phyloP scores from a whole-genome alignment of 257 asterid genomes.

The Solanum tacnaense region DNA sequence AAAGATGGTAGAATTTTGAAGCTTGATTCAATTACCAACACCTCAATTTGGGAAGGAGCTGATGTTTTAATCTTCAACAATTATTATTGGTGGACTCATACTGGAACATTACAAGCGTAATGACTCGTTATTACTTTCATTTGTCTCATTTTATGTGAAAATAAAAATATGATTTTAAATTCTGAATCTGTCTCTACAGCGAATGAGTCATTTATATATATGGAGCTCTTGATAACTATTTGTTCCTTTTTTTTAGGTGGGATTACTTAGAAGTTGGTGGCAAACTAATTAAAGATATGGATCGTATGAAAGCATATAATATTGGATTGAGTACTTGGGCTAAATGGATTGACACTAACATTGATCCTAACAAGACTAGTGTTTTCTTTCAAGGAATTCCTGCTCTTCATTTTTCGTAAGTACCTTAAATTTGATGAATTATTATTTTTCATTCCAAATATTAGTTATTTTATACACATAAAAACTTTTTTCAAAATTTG shows the following conservation, averaged over 20 bases:
- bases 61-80: constrained; percentile 51
- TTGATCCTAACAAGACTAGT: constrained; percentile 29
- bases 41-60: constrained; percentile 23
- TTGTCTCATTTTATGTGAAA: not conserved
- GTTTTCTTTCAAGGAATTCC: constrained; percentile 74
- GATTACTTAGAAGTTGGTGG: constrained; percentile 41
- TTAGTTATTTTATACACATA: not conserved
- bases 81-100: constrained; percentile 76
- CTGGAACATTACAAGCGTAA: constrained; percentile 33
- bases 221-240: not conserved
- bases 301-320: constrained; percentile 42
- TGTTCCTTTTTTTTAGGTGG: constrained; percentile 24
- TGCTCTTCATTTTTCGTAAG: constrained; percentile 42
- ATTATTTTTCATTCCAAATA: not conserved
- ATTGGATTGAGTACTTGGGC: constrained; percentile 69
- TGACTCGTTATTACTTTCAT: not conserved
- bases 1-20: constrained; percentile 23
- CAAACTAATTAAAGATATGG: constrained; percentile 31
- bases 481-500: not conserved
- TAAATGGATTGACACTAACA: constrained; percentile 51
- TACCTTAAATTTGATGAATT: not conserved
- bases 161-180: not conserved
- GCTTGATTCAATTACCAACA: constrained; percentile 36
- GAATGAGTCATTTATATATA: not conserved
- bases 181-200: fast-evolving